Base-by-base conservation (phyloP, 1,284 basidiomycete genomes). In the Calocybe gambosa region DNA sequence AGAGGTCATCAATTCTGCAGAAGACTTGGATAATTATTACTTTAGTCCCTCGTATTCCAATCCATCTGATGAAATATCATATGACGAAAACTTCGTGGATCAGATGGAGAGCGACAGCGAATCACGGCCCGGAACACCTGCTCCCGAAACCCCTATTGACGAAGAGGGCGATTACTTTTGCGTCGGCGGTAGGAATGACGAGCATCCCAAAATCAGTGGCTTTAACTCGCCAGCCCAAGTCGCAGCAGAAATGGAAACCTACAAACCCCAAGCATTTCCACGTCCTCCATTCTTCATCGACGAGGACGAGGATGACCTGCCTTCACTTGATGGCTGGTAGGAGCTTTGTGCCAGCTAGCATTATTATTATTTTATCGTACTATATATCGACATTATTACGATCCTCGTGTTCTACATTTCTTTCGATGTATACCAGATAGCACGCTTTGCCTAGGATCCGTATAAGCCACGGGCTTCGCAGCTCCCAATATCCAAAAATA, bases 301-400 rank as follows among this genome's bases (percentile, higher is more conserved):
- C 25, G 62, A 64, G 20, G 63, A 64, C 34, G 59, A 68, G n/a
- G 67, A 68, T 28, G 67, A 61, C n/a, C 61, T 68, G 19, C 68
- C 69, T 43, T 60, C 65, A 21, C 61, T 69, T 20, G 70, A 72
- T 50, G 67, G 65, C 38, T 72, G 68, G 67, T 72, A 67, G 50
- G 26, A n/a, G 15, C 23, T 19, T 21, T 34, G 13, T 3, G 5
- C 31, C n/a, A 34, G n/a, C 15, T 34, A 3, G 13, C 31, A n/a
- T 16, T 31, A 31, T 31, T 31, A 13, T 6, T 31, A 13, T 31
- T 31, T 15, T 34, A 13, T 7, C 13, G 15, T 13, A 16, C 13
- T 34, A 39, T 16, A 18, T 20, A 23, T 7, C 7, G 3, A 7
- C 21, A 23, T 23, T 23, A 23, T 23, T 23, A 7, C 7, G 7